A percentile compares a stretch with the other conserved stretches of the same genome.
Conservation (phyloP, 2,329 filamentous ascomycete species). For the Gliomastix tumulicola region DNA sequence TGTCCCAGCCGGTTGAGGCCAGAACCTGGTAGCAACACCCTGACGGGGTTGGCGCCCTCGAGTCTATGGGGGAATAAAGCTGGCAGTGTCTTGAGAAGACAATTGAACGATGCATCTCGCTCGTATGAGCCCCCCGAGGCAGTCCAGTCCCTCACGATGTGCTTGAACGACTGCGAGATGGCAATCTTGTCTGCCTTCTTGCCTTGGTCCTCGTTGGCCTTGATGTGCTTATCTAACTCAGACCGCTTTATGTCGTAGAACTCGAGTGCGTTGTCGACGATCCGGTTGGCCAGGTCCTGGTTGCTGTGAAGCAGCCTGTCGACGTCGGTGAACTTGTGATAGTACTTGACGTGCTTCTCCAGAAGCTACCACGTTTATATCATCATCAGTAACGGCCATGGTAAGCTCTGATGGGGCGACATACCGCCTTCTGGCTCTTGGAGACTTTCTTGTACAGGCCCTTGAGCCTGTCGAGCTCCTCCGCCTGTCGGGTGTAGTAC, state of each 20-base stretch:
- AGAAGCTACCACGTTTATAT: too few relatives aligned
- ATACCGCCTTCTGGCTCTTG: conserved; percentile 21
- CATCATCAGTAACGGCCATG: too few relatives aligned
- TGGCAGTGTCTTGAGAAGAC: conserved; percentile 24
- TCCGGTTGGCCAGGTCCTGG: conserved; percentile 34
- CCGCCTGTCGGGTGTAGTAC: conserved; percentile 24
- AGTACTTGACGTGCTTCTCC: conserved; percentile 49
- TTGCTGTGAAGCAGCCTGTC: conserved; percentile 36
- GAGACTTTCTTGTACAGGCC: conserved; percentile 26
- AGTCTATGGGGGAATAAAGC: conserved; percentile 18
- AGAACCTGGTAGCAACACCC: conserved; percentile 42
- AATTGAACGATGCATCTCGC: conserved; percentile 31
- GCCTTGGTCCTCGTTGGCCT: conserved; percentile 25
- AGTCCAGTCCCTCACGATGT: conserved; percentile 52
- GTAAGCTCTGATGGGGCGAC: too few relatives aligned
- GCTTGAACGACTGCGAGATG: conserved; percentile 46
- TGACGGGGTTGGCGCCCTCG: conserved; percentile 12
- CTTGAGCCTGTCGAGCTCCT: conserved; percentile 25
- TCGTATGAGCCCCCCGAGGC: conserved; percentile 34
- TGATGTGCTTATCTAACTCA: conserved; percentile 37
- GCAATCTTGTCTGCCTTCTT: conserved; percentile 35
- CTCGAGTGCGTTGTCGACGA: conserved; percentile 33
- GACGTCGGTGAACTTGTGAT: conserved; percentile 40
- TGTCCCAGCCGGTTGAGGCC: conserved; percentile 45
- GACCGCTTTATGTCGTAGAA: conserved; percentile 36